phyloP scores from a whole-genome alignment of 345 rosid genomes.

The Lagerstroemia speciosa region DNA sequence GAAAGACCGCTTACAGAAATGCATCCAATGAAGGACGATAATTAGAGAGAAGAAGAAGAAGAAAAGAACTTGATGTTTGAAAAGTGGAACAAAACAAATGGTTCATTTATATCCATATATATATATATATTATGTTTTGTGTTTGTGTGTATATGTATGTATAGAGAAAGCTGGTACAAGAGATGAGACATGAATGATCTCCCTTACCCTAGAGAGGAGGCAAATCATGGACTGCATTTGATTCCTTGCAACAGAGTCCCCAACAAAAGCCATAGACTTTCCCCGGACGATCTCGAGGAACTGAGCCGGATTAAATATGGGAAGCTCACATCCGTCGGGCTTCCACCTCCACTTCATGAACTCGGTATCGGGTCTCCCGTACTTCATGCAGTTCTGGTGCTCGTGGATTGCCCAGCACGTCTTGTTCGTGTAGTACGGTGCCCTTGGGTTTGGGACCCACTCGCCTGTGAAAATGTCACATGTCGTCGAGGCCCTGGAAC shows the following conservation, averaged over 20 bases:
- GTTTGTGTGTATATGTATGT: neutral
- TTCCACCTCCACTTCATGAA: constrained; percentile 83
- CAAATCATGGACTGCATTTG: constrained; percentile 97
- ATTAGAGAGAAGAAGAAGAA: no score
- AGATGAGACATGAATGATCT: neutral
- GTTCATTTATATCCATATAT: no score
- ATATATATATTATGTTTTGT: neutral
- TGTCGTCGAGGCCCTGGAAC: constrained; percentile 2
- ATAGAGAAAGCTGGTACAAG: neutral
- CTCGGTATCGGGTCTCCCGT: constrained; percentile 66
- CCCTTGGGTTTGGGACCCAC: constrained; percentile 64
- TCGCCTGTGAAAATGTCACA: constrained; percentile 79
- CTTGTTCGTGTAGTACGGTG: constrained; percentile 78
- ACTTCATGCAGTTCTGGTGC: constrained; percentile 89
- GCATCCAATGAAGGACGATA: no score
- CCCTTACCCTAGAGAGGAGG: constrained; percentile 72
- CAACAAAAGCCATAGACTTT: constrained; percentile 78
- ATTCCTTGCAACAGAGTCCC: constrained; percentile 84
- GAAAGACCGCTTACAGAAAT: no score
- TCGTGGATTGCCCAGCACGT: constrained; percentile 97
- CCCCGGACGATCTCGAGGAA: constrained; percentile 64
- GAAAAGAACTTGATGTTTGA: no score
- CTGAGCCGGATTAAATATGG: constrained; percentile 57
- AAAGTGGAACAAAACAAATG: no score
- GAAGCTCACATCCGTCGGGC: constrained; percentile 64